These are phyloP conservation scores for Keithomyces neogunnii DNA, from an alignment of 2,329 filamentous ascomycete species.

Conservation along the genomic window DNA sequence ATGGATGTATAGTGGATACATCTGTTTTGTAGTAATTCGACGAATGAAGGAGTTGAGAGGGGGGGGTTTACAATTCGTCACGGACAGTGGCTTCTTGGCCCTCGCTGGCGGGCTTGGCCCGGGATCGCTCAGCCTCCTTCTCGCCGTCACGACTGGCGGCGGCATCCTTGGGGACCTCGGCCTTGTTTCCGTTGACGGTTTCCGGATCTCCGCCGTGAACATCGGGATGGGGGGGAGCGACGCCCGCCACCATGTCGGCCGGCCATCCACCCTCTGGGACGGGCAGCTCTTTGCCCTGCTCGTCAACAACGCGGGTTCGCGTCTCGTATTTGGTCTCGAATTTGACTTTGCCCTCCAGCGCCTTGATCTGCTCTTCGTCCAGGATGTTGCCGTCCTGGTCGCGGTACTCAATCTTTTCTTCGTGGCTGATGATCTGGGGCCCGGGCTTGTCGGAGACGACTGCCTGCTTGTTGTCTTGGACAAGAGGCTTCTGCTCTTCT, in stretches of 20 bases:
- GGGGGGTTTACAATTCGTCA: slow-evolving; percentile 26
- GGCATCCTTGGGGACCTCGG: slow-evolving; percentile 30
- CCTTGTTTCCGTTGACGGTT: slow-evolving; percentile 37
- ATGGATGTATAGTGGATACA: not conserved
- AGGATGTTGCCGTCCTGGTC: slow-evolving; percentile 74
- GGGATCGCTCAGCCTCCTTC: slow-evolving; percentile 44
- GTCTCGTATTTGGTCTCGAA: slow-evolving; percentile 96
- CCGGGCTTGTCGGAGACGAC: slow-evolving; percentile 41
- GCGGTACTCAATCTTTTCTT: slow-evolving; percentile 87
- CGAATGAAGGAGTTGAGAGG: not conserved
- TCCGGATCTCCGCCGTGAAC: slow-evolving; percentile 53
- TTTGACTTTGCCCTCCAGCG: slow-evolving; percentile 83
- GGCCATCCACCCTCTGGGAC: slow-evolving; percentile 31
- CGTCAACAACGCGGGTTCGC: slow-evolving; percentile 76
- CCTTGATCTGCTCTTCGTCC: slow-evolving; percentile 72
- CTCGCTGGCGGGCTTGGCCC: slow-evolving; percentile 56
- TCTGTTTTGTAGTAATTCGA: not conserved
- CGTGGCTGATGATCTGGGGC: slow-evolving; percentile 44
- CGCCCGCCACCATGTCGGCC: slow-evolving; percentile 27
- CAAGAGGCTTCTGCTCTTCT: not conserved
- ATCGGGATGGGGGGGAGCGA: slow-evolving; percentile 52
- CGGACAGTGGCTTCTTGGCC: slow-evolving; percentile 46
- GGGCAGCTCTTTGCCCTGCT: slow-evolving; percentile 67
- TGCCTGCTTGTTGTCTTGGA: slow-evolving; percentile 8
- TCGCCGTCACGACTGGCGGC: slow-evolving; percentile 49